phyloP scores from a whole-genome alignment of 805 yeast species.

The Isabelozyma pseudorhagii region DNA sequence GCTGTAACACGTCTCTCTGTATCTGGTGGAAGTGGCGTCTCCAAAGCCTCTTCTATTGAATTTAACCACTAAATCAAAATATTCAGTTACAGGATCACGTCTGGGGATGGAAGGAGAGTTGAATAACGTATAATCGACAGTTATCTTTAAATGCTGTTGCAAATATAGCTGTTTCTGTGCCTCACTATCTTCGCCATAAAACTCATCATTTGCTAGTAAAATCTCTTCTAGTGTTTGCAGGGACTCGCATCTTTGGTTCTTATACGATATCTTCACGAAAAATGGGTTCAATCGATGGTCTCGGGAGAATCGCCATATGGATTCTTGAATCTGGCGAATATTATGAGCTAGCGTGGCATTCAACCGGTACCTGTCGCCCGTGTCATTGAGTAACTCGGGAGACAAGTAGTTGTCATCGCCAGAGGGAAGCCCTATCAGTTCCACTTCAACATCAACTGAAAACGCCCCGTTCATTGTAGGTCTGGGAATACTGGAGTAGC shows the following conservation, averaged over 20 bases:
- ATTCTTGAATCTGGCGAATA: slow-evolving; percentile 19
- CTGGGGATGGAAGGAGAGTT: slow-evolving; percentile 14
- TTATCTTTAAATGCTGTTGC: slow-evolving; percentile 7
- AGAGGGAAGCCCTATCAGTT: not conserved
- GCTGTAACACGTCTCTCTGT: slow-evolving; percentile 18
- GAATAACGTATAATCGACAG: slow-evolving; percentile 22
- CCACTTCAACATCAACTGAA: not conserved
- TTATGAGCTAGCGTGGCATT: slow-evolving; percentile 22
- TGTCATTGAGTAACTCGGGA: not conserved
- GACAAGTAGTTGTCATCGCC: not conserved
- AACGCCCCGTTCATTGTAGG: not conserved
- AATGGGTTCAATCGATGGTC: slow-evolving; percentile 22
- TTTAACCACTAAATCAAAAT: slow-evolving; percentile 18
- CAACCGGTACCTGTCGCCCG: slow-evolving; percentile 1
- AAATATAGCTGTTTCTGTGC: not conserved
- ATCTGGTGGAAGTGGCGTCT: slow-evolving; percentile 4
- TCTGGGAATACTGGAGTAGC: not conserved
- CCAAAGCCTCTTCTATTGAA: slow-evolving; percentile 8
- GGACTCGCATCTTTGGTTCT: slow-evolving; percentile 9
- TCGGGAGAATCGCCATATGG: slow-evolving; percentile 26
- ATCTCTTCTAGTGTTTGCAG: slow-evolving; percentile 5
- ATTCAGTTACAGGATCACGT: slow-evolving; percentile 20
- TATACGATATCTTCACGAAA: slow-evolving; percentile 12
- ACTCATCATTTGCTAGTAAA: not conserved
- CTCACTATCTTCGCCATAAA: slow-evolving; percentile 3